These are phyloP conservation scores for Beverwykella pulmonaria DNA, from an alignment of 495 filamentous ascomycete genomes.

Conservation along the genomic window DNA sequence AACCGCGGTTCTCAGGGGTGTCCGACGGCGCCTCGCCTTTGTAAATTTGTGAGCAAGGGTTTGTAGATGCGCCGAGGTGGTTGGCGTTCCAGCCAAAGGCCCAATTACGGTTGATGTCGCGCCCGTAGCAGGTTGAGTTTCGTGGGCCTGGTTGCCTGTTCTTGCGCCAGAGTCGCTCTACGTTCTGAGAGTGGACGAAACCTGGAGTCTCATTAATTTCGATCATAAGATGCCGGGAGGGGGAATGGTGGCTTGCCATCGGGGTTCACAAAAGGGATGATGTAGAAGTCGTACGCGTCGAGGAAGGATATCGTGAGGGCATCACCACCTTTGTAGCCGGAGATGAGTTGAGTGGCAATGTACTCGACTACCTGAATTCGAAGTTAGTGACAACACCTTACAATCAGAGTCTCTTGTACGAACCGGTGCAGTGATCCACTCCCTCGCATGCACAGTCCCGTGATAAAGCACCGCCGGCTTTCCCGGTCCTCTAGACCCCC, in stretches of 20 bases:
- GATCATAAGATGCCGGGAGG: not conserved
- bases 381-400: not conserved
- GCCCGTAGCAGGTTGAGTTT: slow-evolving; percentile 53
- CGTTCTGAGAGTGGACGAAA: slow-evolving; percentile 64
- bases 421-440: slow-evolving; percentile 59
- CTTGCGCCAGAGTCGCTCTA: slow-evolving; percentile 64
- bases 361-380: slow-evolving; percentile 53
- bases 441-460: slow-evolving; percentile 63
- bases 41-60: slow-evolving; percentile 58
- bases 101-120: slow-evolving; percentile 69
- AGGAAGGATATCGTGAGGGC: slow-evolving; percentile 48
- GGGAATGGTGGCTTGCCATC: slow-evolving; percentile 43
- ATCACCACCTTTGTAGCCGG: slow-evolving; percentile 49
- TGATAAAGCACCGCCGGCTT: slow-evolving; percentile 63
- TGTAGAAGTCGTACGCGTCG: slow-evolving; percentile 63
- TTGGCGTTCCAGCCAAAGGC: slow-evolving; percentile 51
- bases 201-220: slow-evolving; percentile 37
- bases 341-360: slow-evolving; percentile 55
- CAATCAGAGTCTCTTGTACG: not conserved
- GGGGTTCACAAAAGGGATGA: slow-evolving; percentile 64
- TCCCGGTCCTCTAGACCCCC: slow-evolving; percentile 54
- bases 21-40: slow-evolving; percentile 52
- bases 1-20: slow-evolving; percentile 54
- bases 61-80: slow-evolving; percentile 54
- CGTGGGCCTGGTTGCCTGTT: slow-evolving; percentile 55